Evolutionary conservation across 139 green algal genomes (phyloP).

Genomic region (Chlorella sp.): DNA sequence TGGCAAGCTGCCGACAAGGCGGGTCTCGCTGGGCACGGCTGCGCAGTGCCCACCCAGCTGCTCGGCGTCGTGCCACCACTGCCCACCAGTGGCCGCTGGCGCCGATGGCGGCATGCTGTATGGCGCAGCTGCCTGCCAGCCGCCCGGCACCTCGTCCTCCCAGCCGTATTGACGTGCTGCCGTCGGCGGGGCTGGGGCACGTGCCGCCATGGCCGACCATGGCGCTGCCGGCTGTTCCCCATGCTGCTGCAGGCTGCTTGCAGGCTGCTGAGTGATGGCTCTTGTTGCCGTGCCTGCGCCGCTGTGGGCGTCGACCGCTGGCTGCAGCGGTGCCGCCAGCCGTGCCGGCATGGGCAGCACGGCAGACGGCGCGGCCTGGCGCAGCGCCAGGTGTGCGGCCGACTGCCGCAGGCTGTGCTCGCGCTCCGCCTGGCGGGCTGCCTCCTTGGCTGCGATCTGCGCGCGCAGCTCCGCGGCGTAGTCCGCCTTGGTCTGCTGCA

Average conservation of each 20-base stretch:
- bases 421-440: neutral
- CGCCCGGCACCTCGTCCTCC: too few relatives aligned
- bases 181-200: too few relatives aligned
- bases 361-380: neutral
- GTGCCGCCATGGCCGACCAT: too few relatives aligned
- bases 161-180: neutral
- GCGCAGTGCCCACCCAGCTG: too few relatives aligned
- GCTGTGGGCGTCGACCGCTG: neutral
- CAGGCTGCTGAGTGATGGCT: neutral
- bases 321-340: neutral
- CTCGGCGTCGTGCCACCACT: too few relatives aligned
- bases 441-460: conserved; percentile 48
- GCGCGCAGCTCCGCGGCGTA: conserved; percentile 50
- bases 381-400: conserved; percentile 26
- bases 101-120: too few relatives aligned
- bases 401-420: conserved; percentile 36
- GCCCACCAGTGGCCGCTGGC: too few relatives aligned
- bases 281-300: neutral
- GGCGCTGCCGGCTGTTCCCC: neutral
- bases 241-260: neutral
- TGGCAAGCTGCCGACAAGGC: too few relatives aligned
- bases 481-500: neutral
- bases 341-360: neutral
- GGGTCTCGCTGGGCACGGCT: too few relatives aligned
- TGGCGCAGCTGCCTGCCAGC: too few relatives aligned